These are phyloP conservation scores for Stachybotrys chlorohalonatus DNA, from an alignment of 2,329 filamentous ascomycete species.

Conservation along the genomic window DNA sequence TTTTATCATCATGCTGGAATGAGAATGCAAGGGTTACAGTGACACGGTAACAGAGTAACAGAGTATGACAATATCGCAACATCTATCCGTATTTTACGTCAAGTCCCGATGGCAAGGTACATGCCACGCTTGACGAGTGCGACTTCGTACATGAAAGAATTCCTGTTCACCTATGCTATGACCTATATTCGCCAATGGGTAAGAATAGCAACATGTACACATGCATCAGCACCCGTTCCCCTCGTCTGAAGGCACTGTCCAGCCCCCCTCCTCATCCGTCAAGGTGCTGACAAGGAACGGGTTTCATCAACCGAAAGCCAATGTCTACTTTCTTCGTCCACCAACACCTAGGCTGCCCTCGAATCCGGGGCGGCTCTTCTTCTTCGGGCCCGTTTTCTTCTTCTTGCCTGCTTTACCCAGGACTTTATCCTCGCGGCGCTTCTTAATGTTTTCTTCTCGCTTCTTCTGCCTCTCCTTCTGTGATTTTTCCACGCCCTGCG, in stretches of 20 bases:
- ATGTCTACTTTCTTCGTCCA: slow-evolving; percentile 34
- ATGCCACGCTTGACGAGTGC: too few relatives aligned
- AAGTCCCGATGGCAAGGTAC: too few relatives aligned
- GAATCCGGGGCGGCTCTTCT: slow-evolving; percentile 54
- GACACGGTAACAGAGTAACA: background rate
- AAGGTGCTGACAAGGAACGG: background rate
- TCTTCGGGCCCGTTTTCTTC: slow-evolving; percentile 34
- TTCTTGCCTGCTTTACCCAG: slow-evolving; percentile 50
- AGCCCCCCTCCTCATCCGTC: too few relatives aligned
- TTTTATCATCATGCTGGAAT: background rate
- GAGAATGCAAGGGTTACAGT: background rate
- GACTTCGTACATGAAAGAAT: background rate
- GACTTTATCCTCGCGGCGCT: slow-evolving; percentile 65
- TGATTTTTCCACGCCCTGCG: slow-evolving; percentile 63
- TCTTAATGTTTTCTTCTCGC: slow-evolving; percentile 67
- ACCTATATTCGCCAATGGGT: background rate
- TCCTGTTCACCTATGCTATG: background rate
- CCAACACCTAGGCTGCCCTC: slow-evolving; percentile 57
- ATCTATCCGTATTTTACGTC: background rate
- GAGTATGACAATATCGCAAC: background rate
- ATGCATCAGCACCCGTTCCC: background rate
- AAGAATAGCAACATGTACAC: background rate
- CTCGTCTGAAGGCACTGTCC: background rate
- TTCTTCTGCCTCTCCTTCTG: slow-evolving; percentile 76
- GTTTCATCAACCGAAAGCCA: background rate